These are phyloP conservation scores for Barnettozyma sp. DNA, from an alignment of 805 yeast species.

Conservation along the genomic window DNA sequence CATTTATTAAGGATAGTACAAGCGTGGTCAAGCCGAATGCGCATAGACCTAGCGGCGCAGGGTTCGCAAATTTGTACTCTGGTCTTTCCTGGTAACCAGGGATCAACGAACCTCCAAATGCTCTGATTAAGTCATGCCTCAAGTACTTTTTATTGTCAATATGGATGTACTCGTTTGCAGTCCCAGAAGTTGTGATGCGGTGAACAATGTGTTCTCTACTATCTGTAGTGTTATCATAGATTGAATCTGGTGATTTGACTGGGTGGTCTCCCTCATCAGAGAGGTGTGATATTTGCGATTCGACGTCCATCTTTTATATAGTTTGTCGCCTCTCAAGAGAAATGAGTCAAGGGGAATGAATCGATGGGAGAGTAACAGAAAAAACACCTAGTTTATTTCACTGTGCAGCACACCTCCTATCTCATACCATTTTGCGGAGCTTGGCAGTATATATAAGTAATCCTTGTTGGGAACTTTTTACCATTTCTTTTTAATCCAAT, in stretches of 20 bases:
- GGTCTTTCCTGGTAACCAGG: slow-evolving; percentile 49
- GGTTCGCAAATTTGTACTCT: slow-evolving; percentile 48
- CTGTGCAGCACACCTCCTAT: too few species aligned
- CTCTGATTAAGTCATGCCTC: slow-evolving; percentile 44
- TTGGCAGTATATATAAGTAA: too few species aligned
- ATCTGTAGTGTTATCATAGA: slow-evolving; percentile 4
- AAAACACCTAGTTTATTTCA: too few species aligned
- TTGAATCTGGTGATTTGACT: slow-evolving; percentile 6
- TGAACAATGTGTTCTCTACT: too few species aligned
- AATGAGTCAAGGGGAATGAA: too few species aligned
- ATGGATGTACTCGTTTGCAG: slow-evolving; percentile 21
- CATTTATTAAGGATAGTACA: slow-evolving; percentile 47
- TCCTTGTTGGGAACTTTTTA: too few species aligned
- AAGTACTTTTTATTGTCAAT: slow-evolving; percentile 23
- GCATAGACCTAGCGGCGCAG: slow-evolving; percentile 57
- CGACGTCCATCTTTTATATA: too few species aligned
- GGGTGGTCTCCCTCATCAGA: slow-evolving; percentile 12
- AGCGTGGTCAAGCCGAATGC: slow-evolving; percentile 61
- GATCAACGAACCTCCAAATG: slow-evolving; percentile 69
- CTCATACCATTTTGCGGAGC: too few species aligned
- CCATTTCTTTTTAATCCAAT: too few species aligned
- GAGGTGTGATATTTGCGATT: slow-evolving; percentile 14
- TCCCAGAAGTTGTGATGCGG: slow-evolving; percentile 23
- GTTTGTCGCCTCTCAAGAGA: too few species aligned
- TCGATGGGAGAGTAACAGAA: too few species aligned